Evolutionary conservation across 305 asterid genomes (phyloP), one percentile per base, ranked within the genome.

Genomic region (Rubia balearica): DNA sequence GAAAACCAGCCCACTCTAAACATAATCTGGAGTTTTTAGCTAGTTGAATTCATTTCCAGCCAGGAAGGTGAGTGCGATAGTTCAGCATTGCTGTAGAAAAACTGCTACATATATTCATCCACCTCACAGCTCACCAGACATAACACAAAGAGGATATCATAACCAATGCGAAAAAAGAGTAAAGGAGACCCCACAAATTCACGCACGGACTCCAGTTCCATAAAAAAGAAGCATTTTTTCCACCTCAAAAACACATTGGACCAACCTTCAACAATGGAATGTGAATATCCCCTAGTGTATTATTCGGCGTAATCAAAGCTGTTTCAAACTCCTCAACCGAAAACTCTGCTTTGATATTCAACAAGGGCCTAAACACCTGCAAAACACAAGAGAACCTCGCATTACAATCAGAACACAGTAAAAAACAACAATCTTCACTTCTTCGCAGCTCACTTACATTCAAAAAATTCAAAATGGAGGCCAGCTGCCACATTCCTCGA

Each of bases 261-360:
- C 88, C 48, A 68, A 94, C 99, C 98, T 95, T 95, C 70, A 91
- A 80, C 82, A 95, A 75, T 21, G 99, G 99, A 83, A 95, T 95
- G 78, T 95, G 99, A 81, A 95, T 85, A 67, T 90, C 97, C 60
- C 84, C 97, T 78, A 95, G 84, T 24, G 96, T 88, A 73, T 81
- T 83, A 76, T 95, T 95, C 0, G 99, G 98, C 19, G 80, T 77
- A 51, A 95, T 79, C 85, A 95, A 79, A 27, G 99, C 97, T 22
- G 99, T 95, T 85, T 95, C 99, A 65, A 95, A 83, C 86, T 95
- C 99, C 85, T 95, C 99, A 0, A 85, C 95, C 0, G 99, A 87
- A 72, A 90, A 88, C 79, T 95, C 99, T 68, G 83, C 96, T 77
- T 92, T 91, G 71, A 95, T 83, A 77, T 95, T 95, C 90, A 95